Evolutionary conservation across 1,139 yeast species (phyloP).

Genomic region (Blastobotrys buckinghamii): DNA sequence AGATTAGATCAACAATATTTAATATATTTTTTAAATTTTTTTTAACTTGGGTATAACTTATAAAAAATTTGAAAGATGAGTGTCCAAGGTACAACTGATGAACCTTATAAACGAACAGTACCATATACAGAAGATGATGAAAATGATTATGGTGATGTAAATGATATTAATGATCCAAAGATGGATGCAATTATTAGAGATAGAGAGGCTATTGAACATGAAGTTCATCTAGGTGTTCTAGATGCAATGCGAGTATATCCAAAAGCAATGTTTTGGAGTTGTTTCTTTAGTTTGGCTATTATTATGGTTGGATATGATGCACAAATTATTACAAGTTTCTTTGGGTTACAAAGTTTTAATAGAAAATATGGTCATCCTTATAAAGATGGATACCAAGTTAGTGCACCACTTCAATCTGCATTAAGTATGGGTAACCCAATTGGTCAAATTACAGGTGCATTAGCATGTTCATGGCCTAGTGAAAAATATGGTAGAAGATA

Average conservation of each 20-base stretch:
- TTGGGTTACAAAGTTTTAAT: conserved; percentile 40
- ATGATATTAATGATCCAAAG: conserved; percentile 7
- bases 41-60: too few species aligned
- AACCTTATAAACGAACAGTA: too few species aligned
- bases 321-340: conserved; percentile 37
- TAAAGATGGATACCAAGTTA: conserved; percentile 33
- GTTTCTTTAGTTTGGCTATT: conserved; percentile 39
- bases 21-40: too few species aligned
- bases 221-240: conserved; percentile 19
- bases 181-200: conserved; percentile 20
- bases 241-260: conserved; percentile 28
- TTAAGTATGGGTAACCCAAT: conserved; percentile 25
- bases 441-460: conserved; percentile 24
- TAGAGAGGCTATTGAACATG: conserved; percentile 19
- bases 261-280: conserved; percentile 43
- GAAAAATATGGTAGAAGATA: conserved; percentile 46
- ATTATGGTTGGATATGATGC: conserved; percentile 48
- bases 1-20: too few species aligned
- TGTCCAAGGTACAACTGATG: too few species aligned
- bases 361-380: conserved; percentile 36
- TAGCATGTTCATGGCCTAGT: conserved; percentile 26
- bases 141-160: not conserved
- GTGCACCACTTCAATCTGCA: conserved; percentile 33
- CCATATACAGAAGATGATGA: not conserved
- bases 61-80: too few species aligned